A percentile compares a stretch with the other conserved stretches of the same genome.
Conservation (phyloP, 441 rosid species). For the Syzygium malaccense region DNA sequence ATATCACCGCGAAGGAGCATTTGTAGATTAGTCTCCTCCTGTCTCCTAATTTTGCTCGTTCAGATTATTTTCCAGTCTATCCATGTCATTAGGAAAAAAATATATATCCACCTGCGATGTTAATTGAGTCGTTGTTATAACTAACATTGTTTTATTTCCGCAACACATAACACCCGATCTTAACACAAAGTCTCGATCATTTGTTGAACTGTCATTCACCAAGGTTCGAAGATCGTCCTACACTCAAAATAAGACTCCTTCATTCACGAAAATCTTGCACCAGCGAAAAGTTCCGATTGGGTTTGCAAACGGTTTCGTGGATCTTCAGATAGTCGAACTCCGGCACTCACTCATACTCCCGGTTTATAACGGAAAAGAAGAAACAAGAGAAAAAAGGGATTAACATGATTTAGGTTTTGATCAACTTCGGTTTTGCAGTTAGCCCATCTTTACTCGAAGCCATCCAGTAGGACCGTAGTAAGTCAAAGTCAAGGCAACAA, state of each 20-base stretch:
- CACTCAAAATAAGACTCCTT: not conserved
- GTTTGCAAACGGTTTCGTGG: not conserved
- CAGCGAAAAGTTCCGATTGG: too few relatives aligned
- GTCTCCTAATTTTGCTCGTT: too few relatives aligned
- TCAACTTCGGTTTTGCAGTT: not conserved
- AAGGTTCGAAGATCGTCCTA: not conserved
- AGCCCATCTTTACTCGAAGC: not conserved
- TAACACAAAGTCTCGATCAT: not conserved
- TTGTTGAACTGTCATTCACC: too few relatives aligned
- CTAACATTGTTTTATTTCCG: not conserved
- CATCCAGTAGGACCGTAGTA: not conserved
- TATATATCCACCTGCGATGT: too few relatives aligned
- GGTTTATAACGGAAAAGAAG: too few relatives aligned
- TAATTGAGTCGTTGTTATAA: not conserved
- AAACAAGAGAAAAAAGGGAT: not conserved
- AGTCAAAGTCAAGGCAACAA: not conserved
- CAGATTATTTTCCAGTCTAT: too few relatives aligned
- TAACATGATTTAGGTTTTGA: not conserved
- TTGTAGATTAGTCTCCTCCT: too few relatives aligned
- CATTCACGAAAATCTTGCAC: not conserved
- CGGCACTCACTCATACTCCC: not conserved
- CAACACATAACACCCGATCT: not conserved
- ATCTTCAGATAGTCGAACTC: not conserved
- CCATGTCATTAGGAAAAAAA: too few relatives aligned
- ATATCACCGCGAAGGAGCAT: too few relatives aligned